Base-by-base conservation (phyloP, 768 basidiomycete genomes). In the Solioccasus polychromus region DNA sequence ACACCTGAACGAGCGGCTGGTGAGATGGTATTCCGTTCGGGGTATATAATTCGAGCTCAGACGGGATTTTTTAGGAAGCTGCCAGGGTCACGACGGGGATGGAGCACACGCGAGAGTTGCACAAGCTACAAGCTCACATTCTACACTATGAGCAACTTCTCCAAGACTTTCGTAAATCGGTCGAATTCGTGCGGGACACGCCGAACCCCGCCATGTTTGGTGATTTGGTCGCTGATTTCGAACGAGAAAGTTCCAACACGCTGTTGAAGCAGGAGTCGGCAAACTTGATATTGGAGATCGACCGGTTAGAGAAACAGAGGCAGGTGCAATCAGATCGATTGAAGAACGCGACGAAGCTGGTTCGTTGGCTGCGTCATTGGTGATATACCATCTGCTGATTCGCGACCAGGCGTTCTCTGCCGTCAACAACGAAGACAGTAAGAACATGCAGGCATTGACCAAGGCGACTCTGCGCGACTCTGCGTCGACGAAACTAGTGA, bases 371-470 rank as follows among this genome's bases (percentile, higher is more conserved):
- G n/a, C n/a, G n/a, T n/a, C n/a, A n/a, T n/a, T n/a, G n/a, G n/a
- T n/a, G n/a, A n/a, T n/a, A n/a, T n/a, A n/a, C n/a, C n/a, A n/a
- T n/a, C n/a, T n/a, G n/a, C n/a, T n/a, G n/a, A n/a, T n/a, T n/a
- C n/a, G 23, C 34, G 26, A 35, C 8, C 43, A 82, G 81, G 81
- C 78, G 2, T 83, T 80, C 56, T 76, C 77, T 44, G 75, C 70
- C 12, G 77, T 82, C 31, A 82, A 79, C 51, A 79, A 81, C 18
- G 67, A 65, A n/a, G 82, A 83, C 51, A 80, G 76, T 57, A 68
- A 60, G 50, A 69, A 65, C 19, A 80, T 80, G 74, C 63, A 73
- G 42, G 47, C 64, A 12, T 70, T 83, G 66, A 82, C 80, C 5
- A 64, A 68, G 54, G 70, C 71, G 10, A 62, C 74, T 5, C 52